These are phyloP conservation scores for Aspergillus luchuensis DNA, from an alignment of 2,329 filamentous ascomycete species.

Conservation along the genomic window DNA sequence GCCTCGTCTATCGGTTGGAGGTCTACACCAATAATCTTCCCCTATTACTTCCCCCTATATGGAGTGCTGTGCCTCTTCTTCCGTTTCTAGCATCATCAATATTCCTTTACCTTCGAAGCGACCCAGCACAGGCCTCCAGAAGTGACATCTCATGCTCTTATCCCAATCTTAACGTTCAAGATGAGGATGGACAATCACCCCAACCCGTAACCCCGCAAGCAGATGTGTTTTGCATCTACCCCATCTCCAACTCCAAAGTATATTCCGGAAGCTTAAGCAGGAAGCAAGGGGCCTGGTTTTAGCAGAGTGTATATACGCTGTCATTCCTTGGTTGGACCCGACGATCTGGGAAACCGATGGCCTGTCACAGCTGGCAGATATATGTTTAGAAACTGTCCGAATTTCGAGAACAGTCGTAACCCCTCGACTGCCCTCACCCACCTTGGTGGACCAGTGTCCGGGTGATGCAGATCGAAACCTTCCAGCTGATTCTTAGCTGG, in stretches of 20 bases:
- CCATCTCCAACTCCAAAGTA: neutral
- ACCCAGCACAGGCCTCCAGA: neutral
- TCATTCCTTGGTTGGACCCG: conserved; percentile 6
- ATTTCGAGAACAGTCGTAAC: neutral
- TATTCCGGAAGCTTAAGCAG: neutral
- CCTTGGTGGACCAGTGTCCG: neutral
- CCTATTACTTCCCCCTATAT: neutral
- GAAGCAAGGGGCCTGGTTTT: neutral
- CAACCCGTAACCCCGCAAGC: neutral
- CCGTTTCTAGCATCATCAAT: too few relatives aligned
- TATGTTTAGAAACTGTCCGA: conserved; percentile 1
- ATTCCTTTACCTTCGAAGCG: neutral
- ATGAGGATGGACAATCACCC: neutral
- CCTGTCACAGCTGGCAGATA: neutral
- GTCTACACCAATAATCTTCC: neutral
- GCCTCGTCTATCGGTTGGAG: neutral
- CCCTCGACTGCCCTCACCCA: too few relatives aligned
- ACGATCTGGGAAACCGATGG: neutral
- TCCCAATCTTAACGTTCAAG: neutral
- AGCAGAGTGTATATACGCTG: neutral
- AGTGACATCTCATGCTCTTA: neutral
- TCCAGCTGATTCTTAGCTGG: neutral
- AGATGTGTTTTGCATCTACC: neutral
- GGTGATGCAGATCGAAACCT: neutral
- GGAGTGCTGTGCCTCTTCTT: neutral